Evolutionary conservation across 163 green algal genomes (phyloP).

Genomic region (Scenedesmus sp.): DNA sequence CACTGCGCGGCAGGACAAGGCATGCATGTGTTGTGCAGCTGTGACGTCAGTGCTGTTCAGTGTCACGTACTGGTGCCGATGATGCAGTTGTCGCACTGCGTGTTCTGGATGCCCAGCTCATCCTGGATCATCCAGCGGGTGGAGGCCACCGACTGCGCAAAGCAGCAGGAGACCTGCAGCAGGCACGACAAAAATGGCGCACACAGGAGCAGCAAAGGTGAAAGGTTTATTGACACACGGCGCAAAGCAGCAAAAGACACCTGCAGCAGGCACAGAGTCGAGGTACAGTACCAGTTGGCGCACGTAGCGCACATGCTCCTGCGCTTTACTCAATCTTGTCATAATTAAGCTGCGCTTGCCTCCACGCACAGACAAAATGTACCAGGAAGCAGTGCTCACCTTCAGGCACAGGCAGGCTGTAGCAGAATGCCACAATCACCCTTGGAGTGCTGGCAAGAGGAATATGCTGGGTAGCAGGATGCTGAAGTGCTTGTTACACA

Average conservation of each 20-base stretch:
- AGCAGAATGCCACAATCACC: too few relatives aligned
- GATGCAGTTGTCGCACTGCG: constrained; percentile 72
- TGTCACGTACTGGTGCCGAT: constrained; percentile 66
- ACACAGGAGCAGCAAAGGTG: background rate
- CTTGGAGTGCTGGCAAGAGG: too few relatives aligned
- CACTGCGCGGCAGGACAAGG: background rate
- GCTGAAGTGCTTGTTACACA: too few relatives aligned
- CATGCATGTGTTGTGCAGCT: background rate
- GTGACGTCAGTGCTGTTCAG: constrained; percentile 49
- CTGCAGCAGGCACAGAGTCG: background rate
- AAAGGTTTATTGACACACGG: background rate
- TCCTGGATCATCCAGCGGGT: constrained; percentile 96
- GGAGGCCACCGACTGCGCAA: constrained; percentile 83
- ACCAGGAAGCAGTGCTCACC: background rate
- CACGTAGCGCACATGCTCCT: background rate
- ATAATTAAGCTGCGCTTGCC: too few relatives aligned
- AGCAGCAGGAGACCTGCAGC: constrained; percentile 78
- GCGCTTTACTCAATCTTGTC: too few relatives aligned
- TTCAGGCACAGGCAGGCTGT: too few relatives aligned
- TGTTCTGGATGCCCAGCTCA: constrained; percentile 80
- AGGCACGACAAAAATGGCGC: background rate
- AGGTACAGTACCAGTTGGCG: background rate
- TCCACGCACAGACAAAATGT: background rate
- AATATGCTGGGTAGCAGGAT: too few relatives aligned
- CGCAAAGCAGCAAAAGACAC: background rate